Percentiles rank a stretch among this genome's conserved stretches.
phyloP scores from a whole-genome alignment of 176 grass and related monocot species.

The Oryza nivara region DNA sequence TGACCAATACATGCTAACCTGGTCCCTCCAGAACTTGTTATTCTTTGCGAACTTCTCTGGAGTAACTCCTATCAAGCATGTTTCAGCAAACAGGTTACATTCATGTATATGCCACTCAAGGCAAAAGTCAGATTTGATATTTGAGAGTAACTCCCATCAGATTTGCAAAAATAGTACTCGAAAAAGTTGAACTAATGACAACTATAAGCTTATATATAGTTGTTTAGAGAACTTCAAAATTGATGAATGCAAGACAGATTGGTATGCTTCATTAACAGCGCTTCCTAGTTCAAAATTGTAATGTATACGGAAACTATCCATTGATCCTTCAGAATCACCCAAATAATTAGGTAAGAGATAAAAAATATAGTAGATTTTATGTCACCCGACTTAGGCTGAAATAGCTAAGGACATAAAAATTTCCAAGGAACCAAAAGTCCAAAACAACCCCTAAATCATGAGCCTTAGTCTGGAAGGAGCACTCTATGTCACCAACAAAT shows the following conservation, averaged over 20 bases:
- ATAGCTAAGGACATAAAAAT: background rate
- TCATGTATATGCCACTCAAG: slow-evolving; percentile 27
- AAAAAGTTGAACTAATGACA: background rate
- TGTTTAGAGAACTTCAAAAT: slow-evolving; percentile 18
- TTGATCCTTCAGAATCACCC: background rate
- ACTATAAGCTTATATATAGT: background rate
- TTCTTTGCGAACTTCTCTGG: slow-evolving; percentile 63
- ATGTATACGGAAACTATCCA: slow-evolving; percentile 1
- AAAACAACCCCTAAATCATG: background rate
- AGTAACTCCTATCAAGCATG: slow-evolving; percentile 70
- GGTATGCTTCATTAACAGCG: background rate
- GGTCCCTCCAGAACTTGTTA: slow-evolving; percentile 78
- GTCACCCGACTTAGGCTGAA: background rate
- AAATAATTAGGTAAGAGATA: background rate
- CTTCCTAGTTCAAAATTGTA: slow-evolving; percentile 5
- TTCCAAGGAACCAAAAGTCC: background rate
- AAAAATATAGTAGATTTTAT: background rate
- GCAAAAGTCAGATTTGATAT: background rate
- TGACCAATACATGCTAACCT: slow-evolving; percentile 79
- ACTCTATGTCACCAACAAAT: background rate
- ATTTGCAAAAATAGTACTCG: background rate
- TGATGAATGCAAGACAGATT: background rate
- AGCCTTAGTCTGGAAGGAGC: background rate
- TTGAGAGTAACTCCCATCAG: background rate
- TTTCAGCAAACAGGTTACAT: slow-evolving; percentile 41